These are phyloP conservation scores for Acorus calamus DNA, from an alignment of 106 monocot genomes.

Conservation along the genomic window DNA sequence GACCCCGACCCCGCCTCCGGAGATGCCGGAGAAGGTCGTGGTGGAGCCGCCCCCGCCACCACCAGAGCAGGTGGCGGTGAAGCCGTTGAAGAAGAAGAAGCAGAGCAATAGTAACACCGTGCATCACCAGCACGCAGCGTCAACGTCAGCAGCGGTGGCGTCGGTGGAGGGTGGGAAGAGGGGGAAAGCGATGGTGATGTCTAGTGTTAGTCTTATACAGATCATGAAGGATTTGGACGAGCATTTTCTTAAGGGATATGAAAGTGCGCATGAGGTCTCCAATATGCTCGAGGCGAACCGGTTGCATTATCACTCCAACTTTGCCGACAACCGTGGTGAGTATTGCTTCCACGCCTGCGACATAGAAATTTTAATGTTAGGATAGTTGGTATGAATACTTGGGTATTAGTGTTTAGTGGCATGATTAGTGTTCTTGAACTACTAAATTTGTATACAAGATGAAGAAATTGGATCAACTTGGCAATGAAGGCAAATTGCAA, in stretches of 20 bases:
- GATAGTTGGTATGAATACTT: too few relatives aligned
- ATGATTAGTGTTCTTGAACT: too few relatives aligned
- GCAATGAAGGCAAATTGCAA: too few relatives aligned
- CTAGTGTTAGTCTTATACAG: constrained; percentile 29
- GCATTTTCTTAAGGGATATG: constrained; percentile 63
- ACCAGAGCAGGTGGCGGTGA: not conserved
- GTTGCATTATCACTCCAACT: constrained; percentile 92
- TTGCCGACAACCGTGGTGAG: constrained; percentile 67
- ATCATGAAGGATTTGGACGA: constrained; percentile 58
- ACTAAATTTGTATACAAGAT: too few relatives aligned
- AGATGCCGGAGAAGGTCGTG: constrained; percentile 15
- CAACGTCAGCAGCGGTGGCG: constrained; percentile 11
- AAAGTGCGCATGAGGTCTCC: constrained; percentile 60
- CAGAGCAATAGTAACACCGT: constrained; percentile 1
- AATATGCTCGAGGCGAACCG: constrained; percentile 77
- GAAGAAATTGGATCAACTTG: too few relatives aligned
- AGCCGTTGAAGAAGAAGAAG: constrained; percentile 20
- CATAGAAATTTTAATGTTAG: too few relatives aligned
- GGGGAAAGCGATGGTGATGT: constrained; percentile 17
- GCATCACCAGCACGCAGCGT: constrained; percentile 24
- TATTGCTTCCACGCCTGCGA: too few relatives aligned
- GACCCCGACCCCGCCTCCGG: constrained; percentile 3
- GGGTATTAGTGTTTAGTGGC: too few relatives aligned
- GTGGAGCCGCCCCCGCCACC: constrained; percentile 12
- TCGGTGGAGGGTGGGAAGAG: constrained; percentile 3